Evolutionary conservation across 1,284 basidiomycete genomes (phyloP).

Genomic region (Ceratobasidium sp.): DNA sequence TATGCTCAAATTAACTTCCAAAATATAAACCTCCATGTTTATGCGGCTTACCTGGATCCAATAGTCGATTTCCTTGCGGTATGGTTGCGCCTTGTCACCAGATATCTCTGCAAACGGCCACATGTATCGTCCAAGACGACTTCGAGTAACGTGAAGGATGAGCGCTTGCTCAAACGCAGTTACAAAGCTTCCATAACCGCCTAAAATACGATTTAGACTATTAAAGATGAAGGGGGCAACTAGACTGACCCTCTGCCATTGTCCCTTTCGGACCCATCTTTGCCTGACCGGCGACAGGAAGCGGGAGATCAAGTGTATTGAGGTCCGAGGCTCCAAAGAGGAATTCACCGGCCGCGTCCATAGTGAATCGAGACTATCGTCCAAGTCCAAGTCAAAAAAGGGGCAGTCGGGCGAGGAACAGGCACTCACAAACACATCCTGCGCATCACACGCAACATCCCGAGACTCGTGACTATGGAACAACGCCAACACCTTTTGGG

Average conservation of each 20-base stretch:
- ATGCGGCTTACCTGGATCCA: conserved; percentile 37
- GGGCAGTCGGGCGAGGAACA: background rate
- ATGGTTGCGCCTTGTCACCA: conserved; percentile 26
- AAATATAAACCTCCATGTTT: background rate
- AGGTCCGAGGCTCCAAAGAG: conserved; percentile 48
- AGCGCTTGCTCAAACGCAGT: conserved; percentile 46
- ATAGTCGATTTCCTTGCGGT: conserved; percentile 33
- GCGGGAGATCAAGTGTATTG: conserved; percentile 40
- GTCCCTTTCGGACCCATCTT: conserved; percentile 44
- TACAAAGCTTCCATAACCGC: conserved; percentile 43
- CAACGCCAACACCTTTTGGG: conserved; percentile 43
- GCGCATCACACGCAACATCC: conserved; percentile 44
- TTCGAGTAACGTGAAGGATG: conserved; percentile 29
- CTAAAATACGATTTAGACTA: background rate
- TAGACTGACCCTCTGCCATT: conserved; percentile 9
- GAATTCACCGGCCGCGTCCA: conserved; percentile 50
- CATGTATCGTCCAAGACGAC: conserved; percentile 35
- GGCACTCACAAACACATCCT: conserved; percentile 47
- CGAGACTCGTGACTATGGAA: conserved; percentile 13
- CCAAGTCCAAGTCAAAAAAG: background rate
- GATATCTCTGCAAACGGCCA: conserved; percentile 35
- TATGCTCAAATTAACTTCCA: background rate
- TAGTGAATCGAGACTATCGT: conserved; percentile 44
- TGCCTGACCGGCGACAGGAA: conserved; percentile 43
- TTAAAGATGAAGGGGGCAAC: background rate